These are phyloP conservation scores for Corniculantispora saksenae DNA, from an alignment of 2,329 filamentous ascomycete genomes.

Conservation along the genomic window DNA sequence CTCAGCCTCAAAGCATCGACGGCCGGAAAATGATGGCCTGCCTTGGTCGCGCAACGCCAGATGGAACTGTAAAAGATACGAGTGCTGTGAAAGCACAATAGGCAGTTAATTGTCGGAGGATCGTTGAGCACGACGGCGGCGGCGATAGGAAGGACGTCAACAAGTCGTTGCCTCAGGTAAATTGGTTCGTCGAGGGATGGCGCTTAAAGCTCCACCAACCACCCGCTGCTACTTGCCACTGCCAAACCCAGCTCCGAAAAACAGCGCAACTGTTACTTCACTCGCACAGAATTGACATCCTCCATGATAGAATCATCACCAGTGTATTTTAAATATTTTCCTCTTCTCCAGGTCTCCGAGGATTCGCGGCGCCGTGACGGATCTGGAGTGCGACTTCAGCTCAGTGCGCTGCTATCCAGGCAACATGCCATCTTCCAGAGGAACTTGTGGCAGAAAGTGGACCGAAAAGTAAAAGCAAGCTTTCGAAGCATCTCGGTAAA, in stretches of 20 bases:
- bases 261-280: neutral
- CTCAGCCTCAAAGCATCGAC: slow-evolving; percentile 3
- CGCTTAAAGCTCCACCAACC: neutral
- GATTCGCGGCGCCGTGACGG: neutral
- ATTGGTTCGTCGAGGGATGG: neutral
- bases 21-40: neutral
- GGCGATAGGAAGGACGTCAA: neutral
- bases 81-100: neutral
- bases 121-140: neutral
- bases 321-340: neutral
- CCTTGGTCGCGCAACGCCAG: neutral
- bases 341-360: neutral
- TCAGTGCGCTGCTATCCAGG: neutral
- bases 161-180: neutral
- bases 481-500: neutral
- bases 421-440: neutral
- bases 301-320: too few species aligned
- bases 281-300: neutral
- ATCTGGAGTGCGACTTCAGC: neutral
- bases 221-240: neutral
- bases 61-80: neutral
- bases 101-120: neutral
- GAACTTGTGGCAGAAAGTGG: too few species aligned
- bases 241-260: neutral
- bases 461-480: neutral